Percentiles rank a stretch among this genome's conserved stretches.
Conservation (phyloP, 164 flowering plant species). For the Magnolia sinica region DNA sequence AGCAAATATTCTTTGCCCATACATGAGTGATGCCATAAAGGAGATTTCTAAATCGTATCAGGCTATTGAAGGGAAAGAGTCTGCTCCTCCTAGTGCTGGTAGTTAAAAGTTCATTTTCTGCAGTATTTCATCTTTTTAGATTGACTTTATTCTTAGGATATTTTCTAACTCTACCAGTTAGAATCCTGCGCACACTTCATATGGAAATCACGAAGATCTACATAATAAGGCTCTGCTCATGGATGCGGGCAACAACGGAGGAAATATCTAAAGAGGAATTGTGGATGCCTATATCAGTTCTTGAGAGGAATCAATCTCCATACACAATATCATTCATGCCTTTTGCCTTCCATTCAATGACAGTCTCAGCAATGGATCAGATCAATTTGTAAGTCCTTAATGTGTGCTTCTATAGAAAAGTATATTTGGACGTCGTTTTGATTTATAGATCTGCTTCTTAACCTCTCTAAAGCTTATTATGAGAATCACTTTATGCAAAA, state of each 20-base stretch:
- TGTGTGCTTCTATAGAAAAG: too few relatives aligned
- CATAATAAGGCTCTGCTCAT: conserved; percentile 81
- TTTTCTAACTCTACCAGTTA: conserved; percentile 42
- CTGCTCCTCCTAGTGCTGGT: conserved; percentile 86
- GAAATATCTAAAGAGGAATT: conserved; percentile 79
- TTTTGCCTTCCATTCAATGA: conserved; percentile 67
- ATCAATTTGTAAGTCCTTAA: conserved; percentile 60
- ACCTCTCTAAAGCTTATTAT: too few relatives aligned
- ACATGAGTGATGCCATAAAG: conserved; percentile 75
- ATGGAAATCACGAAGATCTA: conserved; percentile 78
- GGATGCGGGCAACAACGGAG: conserved; percentile 87
- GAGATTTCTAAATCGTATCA: conserved; percentile 79
- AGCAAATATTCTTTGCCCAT: conserved; percentile 71
- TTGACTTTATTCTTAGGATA: conserved; percentile 8
- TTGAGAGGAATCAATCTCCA: conserved; percentile 92
- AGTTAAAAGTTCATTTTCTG: conserved; percentile 16
- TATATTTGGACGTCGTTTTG: too few relatives aligned
- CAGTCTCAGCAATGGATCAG: conserved; percentile 86
- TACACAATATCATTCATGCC: conserved; percentile 91
- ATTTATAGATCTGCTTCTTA: too few relatives aligned
- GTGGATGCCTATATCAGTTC: conserved; percentile 86
- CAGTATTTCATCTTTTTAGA: not conserved
- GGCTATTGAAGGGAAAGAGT: conserved; percentile 88
- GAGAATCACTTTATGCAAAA: too few relatives aligned
- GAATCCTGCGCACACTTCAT: conserved; percentile 57